These are phyloP conservation scores for Coemansia sp. DNA, from an alignment of 192 early-diverging fungal species.

Conservation along the genomic window DNA sequence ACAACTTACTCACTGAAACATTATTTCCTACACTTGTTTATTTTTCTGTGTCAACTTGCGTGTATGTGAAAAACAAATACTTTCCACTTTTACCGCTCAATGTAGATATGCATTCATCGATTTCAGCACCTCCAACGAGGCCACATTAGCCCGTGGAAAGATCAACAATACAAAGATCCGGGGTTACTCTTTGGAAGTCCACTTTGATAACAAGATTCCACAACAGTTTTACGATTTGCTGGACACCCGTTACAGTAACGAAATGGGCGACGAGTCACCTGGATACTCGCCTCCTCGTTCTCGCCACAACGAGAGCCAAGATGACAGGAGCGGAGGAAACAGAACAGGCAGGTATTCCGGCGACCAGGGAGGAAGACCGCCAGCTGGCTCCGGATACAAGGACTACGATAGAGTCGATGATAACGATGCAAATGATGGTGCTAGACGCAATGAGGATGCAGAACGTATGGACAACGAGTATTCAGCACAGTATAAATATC, in stretches of 20 bases:
- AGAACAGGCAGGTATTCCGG: background rate
- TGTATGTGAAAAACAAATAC: background rate
- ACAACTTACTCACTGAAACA: background rate
- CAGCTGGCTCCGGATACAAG: background rate
- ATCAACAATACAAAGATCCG: slow-evolving; percentile 29
- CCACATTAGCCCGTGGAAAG: slow-evolving; percentile 34
- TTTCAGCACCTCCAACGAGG: slow-evolving; percentile 31
- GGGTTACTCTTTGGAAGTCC: slow-evolving; percentile 33
- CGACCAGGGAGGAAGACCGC: background rate
- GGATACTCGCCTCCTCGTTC: background rate
- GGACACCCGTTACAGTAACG: slow-evolving; percentile 2
- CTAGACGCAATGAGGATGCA: background rate
- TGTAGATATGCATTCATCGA: slow-evolving; percentile 52
- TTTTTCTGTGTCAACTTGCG: background rate
- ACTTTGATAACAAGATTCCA: slow-evolving; percentile 50
- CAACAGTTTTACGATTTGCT: slow-evolving; percentile 21
- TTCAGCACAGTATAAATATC: background rate
- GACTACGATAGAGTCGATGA: slow-evolving; percentile 4
- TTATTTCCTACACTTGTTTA: background rate
- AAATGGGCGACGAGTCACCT: background rate
- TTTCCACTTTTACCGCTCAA: background rate
- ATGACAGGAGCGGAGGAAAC: background rate
- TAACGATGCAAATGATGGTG: background rate
- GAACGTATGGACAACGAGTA: background rate
- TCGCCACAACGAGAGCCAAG: slow-evolving; percentile 1